These are phyloP conservation scores for Vaccinium myrtillus DNA, from an alignment of 148 eudicot species.

Conservation along the genomic window DNA sequence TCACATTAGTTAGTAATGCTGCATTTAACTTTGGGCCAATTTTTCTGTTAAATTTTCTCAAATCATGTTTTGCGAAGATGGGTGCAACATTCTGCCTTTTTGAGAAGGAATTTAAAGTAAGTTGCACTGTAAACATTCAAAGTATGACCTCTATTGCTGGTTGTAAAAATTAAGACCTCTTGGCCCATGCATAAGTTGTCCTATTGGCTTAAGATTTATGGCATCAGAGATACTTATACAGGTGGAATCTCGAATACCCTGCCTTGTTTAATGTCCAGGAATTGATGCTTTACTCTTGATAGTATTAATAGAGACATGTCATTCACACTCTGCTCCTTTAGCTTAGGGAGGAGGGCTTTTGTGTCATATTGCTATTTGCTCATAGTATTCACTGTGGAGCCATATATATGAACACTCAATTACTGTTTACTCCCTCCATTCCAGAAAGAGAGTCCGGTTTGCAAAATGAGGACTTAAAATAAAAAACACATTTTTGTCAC, in stretches of 20 bases:
- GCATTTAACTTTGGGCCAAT: background rate
- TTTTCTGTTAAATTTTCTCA: background rate
- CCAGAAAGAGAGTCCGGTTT: no score
- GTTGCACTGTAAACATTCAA: background rate
- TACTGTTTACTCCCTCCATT: no score
- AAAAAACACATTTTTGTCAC: no score
- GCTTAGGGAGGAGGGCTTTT: background rate
- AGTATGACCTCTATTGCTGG: background rate
- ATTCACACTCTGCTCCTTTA: background rate
- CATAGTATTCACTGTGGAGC: background rate
- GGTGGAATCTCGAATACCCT: background rate
- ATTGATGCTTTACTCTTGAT: background rate
- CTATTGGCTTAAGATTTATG: background rate
- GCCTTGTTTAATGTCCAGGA: constrained; percentile 1
- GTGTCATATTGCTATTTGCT: background rate
- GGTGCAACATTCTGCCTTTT: background rate
- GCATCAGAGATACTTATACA: background rate
- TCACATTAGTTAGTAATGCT: background rate
- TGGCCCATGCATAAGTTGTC: background rate
- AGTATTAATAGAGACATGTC: background rate
- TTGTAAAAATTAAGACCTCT: background rate
- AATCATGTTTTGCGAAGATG: background rate
- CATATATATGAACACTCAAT: background rate
- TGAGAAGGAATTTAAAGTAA: constrained; percentile 1
- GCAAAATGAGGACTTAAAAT: no score